Percentiles rank a stretch among this genome's conserved stretches.
Evolutionary conservation across 1,139 yeast genomes (phyloP).

Genomic region (Taphrina confusa): DNA sequence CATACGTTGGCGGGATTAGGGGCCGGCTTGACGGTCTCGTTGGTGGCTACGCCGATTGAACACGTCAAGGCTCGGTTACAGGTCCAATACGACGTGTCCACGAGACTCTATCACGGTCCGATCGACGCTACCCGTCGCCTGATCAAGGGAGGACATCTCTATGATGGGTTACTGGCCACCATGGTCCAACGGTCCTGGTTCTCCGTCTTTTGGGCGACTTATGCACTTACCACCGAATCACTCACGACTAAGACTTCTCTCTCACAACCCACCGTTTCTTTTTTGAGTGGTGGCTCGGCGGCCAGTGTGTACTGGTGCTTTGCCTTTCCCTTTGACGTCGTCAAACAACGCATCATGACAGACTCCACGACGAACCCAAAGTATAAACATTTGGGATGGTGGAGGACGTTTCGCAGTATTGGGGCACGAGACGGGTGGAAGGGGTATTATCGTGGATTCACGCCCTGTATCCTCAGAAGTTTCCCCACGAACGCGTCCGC

Average conservation of each 20-base stretch:
- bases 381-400: slow-evolving; percentile 59
- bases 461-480: slow-evolving; percentile 64
- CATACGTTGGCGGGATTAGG: slow-evolving; percentile 73
- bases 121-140: slow-evolving; percentile 54
- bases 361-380: slow-evolving; percentile 71
- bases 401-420: slow-evolving; percentile 53
- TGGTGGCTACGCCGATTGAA: slow-evolving; percentile 93
- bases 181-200: slow-evolving; percentile 85
- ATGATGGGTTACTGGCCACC: slow-evolving; percentile 60
- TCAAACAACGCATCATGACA: slow-evolving; percentile 83
- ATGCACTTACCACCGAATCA: slow-evolving; percentile 71
- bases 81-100: slow-evolving; percentile 78
- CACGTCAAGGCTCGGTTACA: slow-evolving; percentile 81
- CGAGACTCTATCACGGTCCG: slow-evolving; percentile 75
- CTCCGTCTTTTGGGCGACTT: slow-evolving; percentile 92
- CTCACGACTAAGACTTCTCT: slow-evolving; percentile 64
- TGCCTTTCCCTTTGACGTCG: slow-evolving; percentile 88
- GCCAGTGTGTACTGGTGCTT: slow-evolving; percentile 80
- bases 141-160: slow-evolving; percentile 8
- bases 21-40: slow-evolving; percentile 86
- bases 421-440: slow-evolving; percentile 61
- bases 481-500: slow-evolving; percentile 96
- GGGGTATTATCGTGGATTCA: slow-evolving; percentile 58
- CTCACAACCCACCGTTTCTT: slow-evolving; percentile 70
- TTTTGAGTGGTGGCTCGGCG: slow-evolving; percentile 88